Conservation (phyloP, 768 basidiomycete genomes). For the Termitomyces sp. region DNA sequence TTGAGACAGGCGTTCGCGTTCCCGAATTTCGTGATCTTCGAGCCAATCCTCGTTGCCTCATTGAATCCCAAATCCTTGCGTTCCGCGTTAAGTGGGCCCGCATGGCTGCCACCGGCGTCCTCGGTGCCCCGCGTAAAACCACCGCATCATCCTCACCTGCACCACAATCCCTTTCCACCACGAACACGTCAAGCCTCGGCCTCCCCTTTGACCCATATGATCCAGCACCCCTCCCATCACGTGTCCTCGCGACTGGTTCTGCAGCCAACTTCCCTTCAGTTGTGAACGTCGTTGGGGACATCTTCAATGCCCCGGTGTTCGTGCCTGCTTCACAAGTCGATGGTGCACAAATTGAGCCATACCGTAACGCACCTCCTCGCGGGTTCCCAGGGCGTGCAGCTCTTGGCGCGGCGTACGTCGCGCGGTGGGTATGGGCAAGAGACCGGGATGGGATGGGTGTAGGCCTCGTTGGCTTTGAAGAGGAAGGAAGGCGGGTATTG, state of each 20-base stretch:
- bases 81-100: conserved; percentile 81
- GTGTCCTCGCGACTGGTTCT: conserved; percentile 70
- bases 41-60: conserved; percentile 81
- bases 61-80: conserved; percentile 76
- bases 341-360: conserved; percentile 63
- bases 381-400: conserved; percentile 68
- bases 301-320: conserved; percentile 78
- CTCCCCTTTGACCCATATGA: conserved; percentile 80
- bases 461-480: conserved; percentile 62
- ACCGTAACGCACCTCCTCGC: conserved; percentile 66
- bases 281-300: conserved; percentile 72
- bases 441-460: conserved; percentile 48
- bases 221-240: conserved; percentile 52
- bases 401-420: conserved; percentile 72
- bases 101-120: conserved; percentile 62
- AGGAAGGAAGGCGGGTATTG: conserved; percentile 67
- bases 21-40: conserved; percentile 85
- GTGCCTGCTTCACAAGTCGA: conserved; percentile 74
- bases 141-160: conserved; percentile 17
- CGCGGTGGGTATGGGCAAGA: conserved; percentile 75
- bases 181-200: conserved; percentile 42
- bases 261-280: conserved; percentile 83
- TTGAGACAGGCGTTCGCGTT: conserved; percentile 85
- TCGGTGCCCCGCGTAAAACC: conserved; percentile 40
- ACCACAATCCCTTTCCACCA: not conserved